Conservation (phyloP, 306 rosid genomes). For the Adenanthera pavonina region DNA sequence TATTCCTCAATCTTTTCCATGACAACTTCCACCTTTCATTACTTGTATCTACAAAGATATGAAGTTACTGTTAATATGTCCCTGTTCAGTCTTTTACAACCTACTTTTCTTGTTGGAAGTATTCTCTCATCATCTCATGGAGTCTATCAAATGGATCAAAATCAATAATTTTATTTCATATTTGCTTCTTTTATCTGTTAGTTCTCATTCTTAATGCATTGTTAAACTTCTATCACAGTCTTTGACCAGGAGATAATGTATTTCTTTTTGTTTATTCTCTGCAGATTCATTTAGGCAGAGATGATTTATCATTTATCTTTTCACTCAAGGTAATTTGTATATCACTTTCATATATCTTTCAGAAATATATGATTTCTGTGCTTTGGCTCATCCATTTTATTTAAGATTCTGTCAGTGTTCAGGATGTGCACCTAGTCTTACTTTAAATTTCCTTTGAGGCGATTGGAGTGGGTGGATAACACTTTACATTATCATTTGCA, state of each 20-base stretch:
- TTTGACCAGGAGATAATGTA: conserved; percentile 37
- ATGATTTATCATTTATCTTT: conserved; percentile 80
- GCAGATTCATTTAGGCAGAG: conserved; percentile 90
- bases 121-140: not conserved
- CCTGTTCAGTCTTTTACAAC: not conserved
- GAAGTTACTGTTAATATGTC: not conserved
- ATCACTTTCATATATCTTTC: conserved; percentile 20
- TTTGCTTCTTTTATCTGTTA: not conserved
- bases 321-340: conserved; percentile 74
- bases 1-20: conserved; percentile 20
- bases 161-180: not conserved
- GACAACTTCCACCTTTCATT: not conserved
- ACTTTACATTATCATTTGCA: not conserved
- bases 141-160: not conserved
- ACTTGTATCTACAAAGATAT: not conserved
- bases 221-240: conserved; percentile 35
- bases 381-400: conserved; percentile 4
- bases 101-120: not conserved
- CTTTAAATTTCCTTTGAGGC: not conserved
- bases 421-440: conserved; percentile 8
- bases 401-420: conserved; percentile 19
- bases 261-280: conserved; percentile 33
- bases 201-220: conserved; percentile 4
- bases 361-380: conserved; percentile 3
- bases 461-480: not conserved